A percentile compares a stretch with the other conserved stretches of the same genome.
Evolutionary conservation across 805 yeast genomes (phyloP).

Genomic region (Diddensiella santjacobensis): DNA sequence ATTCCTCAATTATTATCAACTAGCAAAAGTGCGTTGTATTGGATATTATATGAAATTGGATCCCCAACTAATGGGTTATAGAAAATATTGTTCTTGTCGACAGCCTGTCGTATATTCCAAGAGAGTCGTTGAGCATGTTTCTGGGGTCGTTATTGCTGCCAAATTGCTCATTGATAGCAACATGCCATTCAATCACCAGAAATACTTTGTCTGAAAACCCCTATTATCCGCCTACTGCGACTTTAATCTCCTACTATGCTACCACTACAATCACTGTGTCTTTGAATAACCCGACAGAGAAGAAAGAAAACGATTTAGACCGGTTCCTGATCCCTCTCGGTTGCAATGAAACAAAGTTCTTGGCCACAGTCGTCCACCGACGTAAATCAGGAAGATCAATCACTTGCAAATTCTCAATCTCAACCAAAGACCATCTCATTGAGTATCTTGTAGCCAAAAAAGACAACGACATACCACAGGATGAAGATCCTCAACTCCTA

Average conservation of each 20-base stretch:
- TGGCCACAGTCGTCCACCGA: conserved; percentile 56
- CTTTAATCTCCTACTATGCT: conserved; percentile 64
- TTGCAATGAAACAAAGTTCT: conserved; percentile 46
- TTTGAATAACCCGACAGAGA: conserved; percentile 44
- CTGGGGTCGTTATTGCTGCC: conserved; percentile 50
- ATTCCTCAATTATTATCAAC: conserved; percentile 12
- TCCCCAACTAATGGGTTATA: too few species aligned
- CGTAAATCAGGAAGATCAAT: conserved; percentile 83
- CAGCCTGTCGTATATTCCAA: conserved; percentile 57
- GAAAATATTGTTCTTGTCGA: conserved; percentile 58
- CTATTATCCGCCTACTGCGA: conserved; percentile 53
- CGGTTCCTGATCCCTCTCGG: conserved; percentile 49
- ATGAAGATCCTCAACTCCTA: conserved; percentile 50
- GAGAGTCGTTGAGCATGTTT: conserved; percentile 45
- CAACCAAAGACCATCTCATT: conserved; percentile 45
- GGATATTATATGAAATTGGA: not conserved
- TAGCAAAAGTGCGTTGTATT: conserved; percentile 17
- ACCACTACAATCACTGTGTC: conserved; percentile 61
- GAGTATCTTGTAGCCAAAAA: conserved; percentile 32
- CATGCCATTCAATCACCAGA: conserved; percentile 37
- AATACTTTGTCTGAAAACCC: conserved; percentile 19
- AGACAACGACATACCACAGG: conserved; percentile 20
- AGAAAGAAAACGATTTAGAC: conserved; percentile 39
- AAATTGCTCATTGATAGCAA: conserved; percentile 42
- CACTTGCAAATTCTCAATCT: conserved; percentile 50